A percentile compares a stretch with the other conserved stretches of the same genome.
Conservation (phyloP, 257 asterid genomes). For the Solanum peruvianum region DNA sequence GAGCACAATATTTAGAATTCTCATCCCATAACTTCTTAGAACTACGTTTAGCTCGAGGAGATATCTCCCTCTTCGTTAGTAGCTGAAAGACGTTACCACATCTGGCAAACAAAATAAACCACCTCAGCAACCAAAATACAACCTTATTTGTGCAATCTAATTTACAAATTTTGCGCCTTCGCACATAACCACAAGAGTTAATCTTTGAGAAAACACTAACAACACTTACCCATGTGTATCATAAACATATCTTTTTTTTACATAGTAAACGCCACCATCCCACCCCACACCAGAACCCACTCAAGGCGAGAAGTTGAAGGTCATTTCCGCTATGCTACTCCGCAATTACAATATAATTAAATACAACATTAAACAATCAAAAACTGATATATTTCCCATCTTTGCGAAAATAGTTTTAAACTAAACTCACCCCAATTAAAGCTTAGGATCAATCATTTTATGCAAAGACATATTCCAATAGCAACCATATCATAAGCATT, state of each 20-base stretch:
- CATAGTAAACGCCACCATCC: not conserved
- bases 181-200: not conserved
- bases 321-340: not conserved
- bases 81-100: constrained; percentile 58
- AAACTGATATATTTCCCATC: not conserved
- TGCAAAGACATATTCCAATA: not conserved
- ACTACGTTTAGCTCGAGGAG: constrained; percentile 60
- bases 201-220: not conserved
- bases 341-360: not conserved
- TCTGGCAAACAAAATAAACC: constrained; percentile 15
- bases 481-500: not conserved
- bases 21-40: constrained; percentile 66
- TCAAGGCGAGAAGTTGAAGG: not conserved
- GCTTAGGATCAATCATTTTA: not conserved
- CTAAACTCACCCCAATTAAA: not conserved
- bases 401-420: not conserved
- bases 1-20: constrained; percentile 27
- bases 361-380: not conserved
- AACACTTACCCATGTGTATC: not conserved
- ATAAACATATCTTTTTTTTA: not conserved
- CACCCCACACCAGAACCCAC: not conserved
- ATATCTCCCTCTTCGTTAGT: constrained; percentile 76
- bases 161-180: not conserved
- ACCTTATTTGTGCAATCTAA: not conserved
- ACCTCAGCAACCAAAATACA: not conserved